Base-by-base conservation (phyloP, 371 early-diverging fungal genomes). In the Apophysomyces elegans region DNA sequence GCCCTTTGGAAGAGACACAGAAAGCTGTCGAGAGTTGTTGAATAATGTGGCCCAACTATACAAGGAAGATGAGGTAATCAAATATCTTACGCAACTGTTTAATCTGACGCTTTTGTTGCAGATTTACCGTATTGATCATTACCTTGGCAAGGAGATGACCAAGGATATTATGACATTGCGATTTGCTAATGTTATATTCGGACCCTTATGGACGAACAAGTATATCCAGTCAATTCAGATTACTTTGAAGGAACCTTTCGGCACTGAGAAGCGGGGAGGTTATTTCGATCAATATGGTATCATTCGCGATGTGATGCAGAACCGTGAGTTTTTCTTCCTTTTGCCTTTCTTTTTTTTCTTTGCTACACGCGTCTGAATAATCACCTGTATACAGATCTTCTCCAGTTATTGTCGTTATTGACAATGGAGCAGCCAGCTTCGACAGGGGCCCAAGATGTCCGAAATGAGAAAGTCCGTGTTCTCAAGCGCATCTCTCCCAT, bases 281-380 rank as follows among this genome's bases (percentile, higher is more conserved):
- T 99, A 99, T 85, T 99, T 99, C 89, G 98, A 99, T 76, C 94
- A 97, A 77, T 96, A 93, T 77, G 99, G 99, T 38, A 97, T 99
- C 59, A 96, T 99, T 68, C 95, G 99, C 65, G 99, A 99, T 75
- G 99, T 99, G 21, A 96, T 99, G 91, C 99, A 99, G 84, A 99
- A 99, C 85, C 93, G 89, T 87, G 83, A 71, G 84, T 70, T 12
- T 13, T 38, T 11, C 9, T 44, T 9, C 37, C 41, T 0, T 45
- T 45, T n/a, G 6, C 13, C 13, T 13, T 37, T 26, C 32, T 26
- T 26, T 26, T 26, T 26, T 3, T 26, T 26, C 32, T 26, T 26
- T 26, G 32, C 32, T 26, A 26, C 32, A 2, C 32, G 32, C 0
- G 32, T 26, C 32, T 26, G 32, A 26, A 26, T 2, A 2, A 26